These are phyloP conservation scores for Trichoderma citrinoviride DNA, from an alignment of 2,329 filamentous ascomycete species.

Conservation along the genomic window DNA sequence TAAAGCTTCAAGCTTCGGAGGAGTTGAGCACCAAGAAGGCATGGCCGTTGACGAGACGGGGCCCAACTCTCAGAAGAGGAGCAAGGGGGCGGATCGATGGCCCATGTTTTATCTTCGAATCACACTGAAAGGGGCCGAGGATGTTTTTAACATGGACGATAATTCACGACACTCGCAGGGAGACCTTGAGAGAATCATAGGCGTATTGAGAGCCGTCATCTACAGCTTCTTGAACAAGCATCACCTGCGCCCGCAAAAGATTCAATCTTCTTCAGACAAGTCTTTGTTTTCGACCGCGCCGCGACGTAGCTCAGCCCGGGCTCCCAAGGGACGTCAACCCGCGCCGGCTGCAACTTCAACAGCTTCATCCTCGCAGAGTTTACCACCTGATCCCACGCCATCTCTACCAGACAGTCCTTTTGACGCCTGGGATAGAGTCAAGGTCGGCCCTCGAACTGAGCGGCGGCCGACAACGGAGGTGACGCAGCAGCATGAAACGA, in stretches of 20 bases:
- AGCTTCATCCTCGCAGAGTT: conserved; percentile 20
- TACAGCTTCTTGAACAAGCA: conserved; percentile 73
- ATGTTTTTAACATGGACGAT: conserved; percentile 37
- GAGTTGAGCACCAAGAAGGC: conserved; percentile 46
- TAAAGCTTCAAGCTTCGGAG: conserved; percentile 71
- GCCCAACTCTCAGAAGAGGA: conserved; percentile 38
- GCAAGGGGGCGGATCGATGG: conserved; percentile 74
- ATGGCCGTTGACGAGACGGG: conserved; percentile 27
- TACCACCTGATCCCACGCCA: neutral
- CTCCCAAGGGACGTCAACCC: conserved; percentile 18
- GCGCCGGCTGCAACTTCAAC: conserved; percentile 20
- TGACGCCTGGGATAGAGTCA: conserved; percentile 40
- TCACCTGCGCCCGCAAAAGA: conserved; percentile 58
- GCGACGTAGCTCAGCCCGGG: conserved; percentile 24
- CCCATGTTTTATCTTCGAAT: conserved; percentile 87
- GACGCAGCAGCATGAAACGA: neutral
- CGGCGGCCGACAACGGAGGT: neutral
- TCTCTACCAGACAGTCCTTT: conserved; percentile 31
- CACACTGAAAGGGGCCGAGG: conserved; percentile 34
- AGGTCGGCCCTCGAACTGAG: conserved; percentile 27
- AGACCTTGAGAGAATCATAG: conserved; percentile 48
- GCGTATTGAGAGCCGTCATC: conserved; percentile 66
- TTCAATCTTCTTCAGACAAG: conserved; percentile 27
- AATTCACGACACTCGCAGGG: conserved; percentile 47
- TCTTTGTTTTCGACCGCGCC: conserved; percentile 30